phyloP scores from a whole-genome alignment of 345 rosid genomes.

The Sapria himalayana region DNA sequence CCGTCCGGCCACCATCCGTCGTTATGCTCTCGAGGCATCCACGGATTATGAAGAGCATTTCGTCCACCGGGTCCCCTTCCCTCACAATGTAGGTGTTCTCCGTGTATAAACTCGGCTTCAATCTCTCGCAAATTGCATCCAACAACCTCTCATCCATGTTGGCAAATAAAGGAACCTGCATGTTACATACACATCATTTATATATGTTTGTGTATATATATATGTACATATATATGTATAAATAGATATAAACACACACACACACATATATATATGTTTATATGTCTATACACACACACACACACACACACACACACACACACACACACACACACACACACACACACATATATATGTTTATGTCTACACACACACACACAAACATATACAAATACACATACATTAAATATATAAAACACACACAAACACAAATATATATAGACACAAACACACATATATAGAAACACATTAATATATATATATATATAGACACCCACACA shows the following conservation, averaged over 20 bases:
- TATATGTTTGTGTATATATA: neutral
- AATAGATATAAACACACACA: neutral
- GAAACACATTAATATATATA: too few species aligned
- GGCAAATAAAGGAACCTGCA: slow-evolving; percentile 67
- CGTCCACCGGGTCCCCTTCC: slow-evolving; percentile 78
- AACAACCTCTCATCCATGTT: slow-evolving; percentile 74
- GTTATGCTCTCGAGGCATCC: slow-evolving; percentile 75
- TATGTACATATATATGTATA: too few species aligned
- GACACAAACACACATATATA: too few species aligned
- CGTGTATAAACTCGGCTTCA: slow-evolving; percentile 64
- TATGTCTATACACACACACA: neutral
- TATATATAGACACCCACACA: too few species aligned
- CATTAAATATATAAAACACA: too few species aligned
- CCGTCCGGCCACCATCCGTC: slow-evolving; percentile 81
- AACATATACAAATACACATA: too few species aligned
- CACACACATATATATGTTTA: too few species aligned
- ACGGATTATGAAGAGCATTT: slow-evolving; percentile 70
- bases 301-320: too few species aligned
- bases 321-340: too few species aligned
- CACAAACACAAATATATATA: too few species aligned
- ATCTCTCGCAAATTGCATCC: slow-evolving; percentile 76
- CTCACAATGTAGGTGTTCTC: slow-evolving; percentile 49
- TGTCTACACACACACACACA: too few species aligned
- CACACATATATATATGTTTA: neutral
- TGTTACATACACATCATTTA: neutral